Base-by-base conservation (phyloP, 179 eudicot genomes). In the Silene noctiflora region DNA sequence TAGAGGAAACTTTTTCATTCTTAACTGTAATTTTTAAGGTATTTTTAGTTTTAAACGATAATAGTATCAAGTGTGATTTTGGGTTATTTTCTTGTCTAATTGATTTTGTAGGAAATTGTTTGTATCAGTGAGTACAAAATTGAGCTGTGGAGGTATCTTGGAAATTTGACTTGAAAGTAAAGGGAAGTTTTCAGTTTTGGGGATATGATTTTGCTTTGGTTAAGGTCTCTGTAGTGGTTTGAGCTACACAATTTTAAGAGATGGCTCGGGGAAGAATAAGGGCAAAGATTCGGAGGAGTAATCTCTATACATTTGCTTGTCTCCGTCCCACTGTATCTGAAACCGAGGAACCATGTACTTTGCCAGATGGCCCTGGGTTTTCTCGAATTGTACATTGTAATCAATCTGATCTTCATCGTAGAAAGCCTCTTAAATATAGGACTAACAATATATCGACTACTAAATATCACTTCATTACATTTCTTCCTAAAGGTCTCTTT, bases 391-490 rank as follows among this genome's bases (percentile, higher is more conserved):
- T 93, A 21, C 73, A 83, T 67, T 93, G 98, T 82, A 93, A 93
- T 74, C 89, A 91, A 44, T 90, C 98, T 61, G 77, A 67, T 20
- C 70, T 83, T 72, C 95, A 91, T 74, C 73, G 74, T 21, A 88
- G 82, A 79, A 90, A 88, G 59, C 97, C 98, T 48, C 82, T 87
- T 25, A 87, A 72, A 73, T 90, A 91, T 82, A 69, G 89, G 79
- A 29, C 88, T 8, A 93, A 93, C 61, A 88, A 90, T 81, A 93
- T 90, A 78, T 88, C 98, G n/a, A 93, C 98, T 48, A 93, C 98
- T 7, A 93, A 93, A 76, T 93, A 91, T 76, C 91, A 86, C 51
- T 13, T 89, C 56, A 56, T 84, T 21, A 86, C 90, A 0, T 93
- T 88, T 77, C 76, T 91, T 56, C 97, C 98, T 0, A 94, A 91